Evolutionary conservation across 352 stramenopile species (phyloP).

Genomic region (Globisporangium spinosum): DNA sequence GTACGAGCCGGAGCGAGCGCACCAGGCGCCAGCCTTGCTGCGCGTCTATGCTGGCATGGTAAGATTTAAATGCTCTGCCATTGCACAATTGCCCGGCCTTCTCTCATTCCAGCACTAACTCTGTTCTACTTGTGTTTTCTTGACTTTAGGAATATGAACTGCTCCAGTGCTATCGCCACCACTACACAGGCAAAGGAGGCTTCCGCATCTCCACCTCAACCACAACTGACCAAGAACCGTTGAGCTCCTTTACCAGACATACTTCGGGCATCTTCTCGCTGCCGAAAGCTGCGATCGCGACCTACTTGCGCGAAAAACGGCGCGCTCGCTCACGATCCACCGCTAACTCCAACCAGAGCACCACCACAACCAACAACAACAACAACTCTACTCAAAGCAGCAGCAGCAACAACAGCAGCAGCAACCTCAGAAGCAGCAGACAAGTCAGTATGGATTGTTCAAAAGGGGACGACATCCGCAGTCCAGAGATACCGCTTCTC

Average conservation of each 20-base stretch:
- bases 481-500: slow-evolving; percentile 19
- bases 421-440: neutral
- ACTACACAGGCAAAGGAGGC: slow-evolving; percentile 43
- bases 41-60: slow-evolving; percentile 49
- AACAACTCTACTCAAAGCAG: neutral
- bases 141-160: slow-evolving; percentile 44
- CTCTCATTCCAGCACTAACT: neutral
- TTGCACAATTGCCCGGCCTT: neutral
- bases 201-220: slow-evolving; percentile 32
- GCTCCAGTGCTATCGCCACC: slow-evolving; percentile 62
- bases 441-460: slow-evolving; percentile 3
- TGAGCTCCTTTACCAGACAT: slow-evolving; percentile 6
- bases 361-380: neutral
- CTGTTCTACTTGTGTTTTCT: neutral
- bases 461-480: slow-evolving; percentile 55
- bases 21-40: slow-evolving; percentile 35
- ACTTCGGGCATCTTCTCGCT: slow-evolving; percentile 38
- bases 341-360: neutral
- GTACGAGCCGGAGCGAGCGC: slow-evolving; percentile 44
- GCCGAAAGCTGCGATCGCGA: slow-evolving; percentile 48
- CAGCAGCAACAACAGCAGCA: neutral
- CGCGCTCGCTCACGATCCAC: slow-evolving; percentile 24
- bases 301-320: slow-evolving; percentile 49
- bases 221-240: slow-evolving; percentile 14
- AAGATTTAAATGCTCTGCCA: neutral